phyloP scores from a whole-genome alignment of 2,329 filamentous ascomycete species.

The Hymenoscyphus occultus region DNA sequence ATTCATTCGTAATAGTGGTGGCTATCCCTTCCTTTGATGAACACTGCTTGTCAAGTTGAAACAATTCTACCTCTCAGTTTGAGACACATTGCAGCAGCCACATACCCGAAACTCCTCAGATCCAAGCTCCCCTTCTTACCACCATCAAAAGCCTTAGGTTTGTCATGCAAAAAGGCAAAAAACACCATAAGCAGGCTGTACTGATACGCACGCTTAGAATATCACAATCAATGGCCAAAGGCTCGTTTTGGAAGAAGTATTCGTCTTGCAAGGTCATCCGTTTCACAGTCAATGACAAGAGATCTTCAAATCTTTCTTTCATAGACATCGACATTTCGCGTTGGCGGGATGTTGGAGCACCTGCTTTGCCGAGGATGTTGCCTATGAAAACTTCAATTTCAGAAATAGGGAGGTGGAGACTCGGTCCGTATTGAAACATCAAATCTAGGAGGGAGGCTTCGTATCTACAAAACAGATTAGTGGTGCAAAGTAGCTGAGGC shows the following conservation, averaged over 20 bases:
- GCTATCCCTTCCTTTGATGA: no score
- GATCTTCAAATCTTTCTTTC: slow-evolving; percentile 5
- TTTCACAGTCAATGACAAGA: background rate
- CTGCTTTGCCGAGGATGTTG: slow-evolving; percentile 2
- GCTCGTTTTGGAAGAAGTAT: background rate
- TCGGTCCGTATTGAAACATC: slow-evolving; percentile 1
- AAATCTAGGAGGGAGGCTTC: background rate
- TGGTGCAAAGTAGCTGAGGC: background rate
- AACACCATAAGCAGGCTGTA: slow-evolving; percentile 1
- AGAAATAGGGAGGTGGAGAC: background rate
- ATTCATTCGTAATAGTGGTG: no score
- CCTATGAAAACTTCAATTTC: slow-evolving; percentile 6
- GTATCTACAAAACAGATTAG: background rate
- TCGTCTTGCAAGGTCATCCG: slow-evolving; percentile 1
- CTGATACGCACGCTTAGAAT: background rate
- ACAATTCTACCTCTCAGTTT: background rate
- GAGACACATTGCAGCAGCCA: background rate
- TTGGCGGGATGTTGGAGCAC: background rate
- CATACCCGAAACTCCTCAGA: slow-evolving; percentile 9
- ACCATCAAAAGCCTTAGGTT: background rate
- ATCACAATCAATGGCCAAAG: background rate
- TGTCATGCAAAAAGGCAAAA: slow-evolving; percentile 2
- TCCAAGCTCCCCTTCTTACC: background rate
- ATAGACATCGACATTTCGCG: slow-evolving; percentile 4
- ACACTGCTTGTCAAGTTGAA: background rate